phyloP scores from a whole-genome alignment of 768 basidiomycete species.

The Cystofilobasidium macerans region DNA sequence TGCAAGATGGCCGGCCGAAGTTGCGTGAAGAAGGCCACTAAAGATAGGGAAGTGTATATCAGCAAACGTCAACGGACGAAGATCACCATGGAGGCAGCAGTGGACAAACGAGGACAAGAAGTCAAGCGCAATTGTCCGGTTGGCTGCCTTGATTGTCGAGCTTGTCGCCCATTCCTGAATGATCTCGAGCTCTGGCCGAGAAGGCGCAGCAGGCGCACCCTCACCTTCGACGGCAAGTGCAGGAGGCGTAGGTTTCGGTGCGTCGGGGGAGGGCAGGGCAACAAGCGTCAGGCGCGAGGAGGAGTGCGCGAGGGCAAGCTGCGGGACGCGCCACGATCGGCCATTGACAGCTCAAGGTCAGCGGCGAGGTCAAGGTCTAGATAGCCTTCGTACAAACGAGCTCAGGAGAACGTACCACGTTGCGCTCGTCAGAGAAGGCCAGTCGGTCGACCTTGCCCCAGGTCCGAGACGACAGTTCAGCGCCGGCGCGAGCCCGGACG shows the following conservation, averaged over 20 bases:
- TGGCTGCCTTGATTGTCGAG: background rate
- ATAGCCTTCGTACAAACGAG: too few species aligned
- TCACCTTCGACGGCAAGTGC: constrained; percentile 1
- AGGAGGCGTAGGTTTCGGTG: background rate
- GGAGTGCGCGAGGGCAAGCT: constrained; percentile 24
- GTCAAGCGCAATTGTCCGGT: background rate
- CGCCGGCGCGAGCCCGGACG: background rate
- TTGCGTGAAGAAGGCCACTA: constrained; percentile 17
- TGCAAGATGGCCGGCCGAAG: constrained; percentile 8
- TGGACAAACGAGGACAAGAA: background rate
- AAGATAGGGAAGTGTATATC: background rate
- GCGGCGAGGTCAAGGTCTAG: too few species aligned
- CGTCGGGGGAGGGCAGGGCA: background rate
- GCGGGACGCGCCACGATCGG: background rate
- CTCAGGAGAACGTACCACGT: background rate
- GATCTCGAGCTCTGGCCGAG: background rate
- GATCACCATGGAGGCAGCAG: too few species aligned
- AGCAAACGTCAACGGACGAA: too few species aligned
- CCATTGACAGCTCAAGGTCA: background rate
- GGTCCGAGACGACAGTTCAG: background rate
- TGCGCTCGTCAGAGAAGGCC: background rate
- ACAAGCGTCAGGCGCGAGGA: constrained; percentile 17
- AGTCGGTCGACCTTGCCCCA: background rate
- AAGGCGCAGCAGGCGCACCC: background rate
- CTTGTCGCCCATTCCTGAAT: constrained; percentile 12